Base-by-base conservation (phyloP, 2,329 filamentous ascomycete species). In the Neonectria ditissima region DNA sequence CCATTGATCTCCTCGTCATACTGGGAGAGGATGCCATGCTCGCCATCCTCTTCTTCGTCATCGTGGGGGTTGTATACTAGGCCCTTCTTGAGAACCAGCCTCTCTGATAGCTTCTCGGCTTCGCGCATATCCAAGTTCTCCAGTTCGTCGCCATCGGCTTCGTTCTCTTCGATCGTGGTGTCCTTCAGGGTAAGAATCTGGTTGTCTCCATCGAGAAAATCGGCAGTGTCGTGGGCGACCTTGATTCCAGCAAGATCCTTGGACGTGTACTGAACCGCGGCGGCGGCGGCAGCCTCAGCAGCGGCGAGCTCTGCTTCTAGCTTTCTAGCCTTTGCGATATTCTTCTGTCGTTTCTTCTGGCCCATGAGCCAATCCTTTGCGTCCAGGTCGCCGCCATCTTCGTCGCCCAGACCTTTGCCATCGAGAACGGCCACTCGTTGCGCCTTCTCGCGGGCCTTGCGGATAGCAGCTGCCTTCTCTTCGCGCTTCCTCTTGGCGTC, bases 161-260 rank as follows among this genome's bases (percentile, higher is more conserved):
- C 92, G 32, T 92, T 90, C 62, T 92, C 89, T 52, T 94, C 88
- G 58, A 99, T 93, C 1, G 92, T 93, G 1, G 92, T 88, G 79
- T 99, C 96, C 75, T 97, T 97, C n/a, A 99, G 86, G 0, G 95
- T 97, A 56, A 99, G 83, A 32, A 99, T 89, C 75, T 98, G 94
- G 63, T 97, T 94, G 63, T 92, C 90, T 18, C 88, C 91, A 55
- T 93, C 93, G 24, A 92, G 89, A 66, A 99, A 95, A 22, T 92
- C 87, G 5, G 87, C 88, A 62, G 94, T 80, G 76, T 97, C 93
- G 77, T 99, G 96, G 5, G 90, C 94, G 55, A 99, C 95, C 76
- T 93, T 96, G 72, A 99, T 90, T 39, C 95, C 96, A 0, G 93
- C 91, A 52, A 98, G 83, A 75, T 98, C 94, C 65, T 91, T 91